Percentiles rank a stretch among this genome's conserved stretches.
Conservation (phyloP, 2,329 filamentous ascomycete genomes). For the Cladosporium sp. region DNA sequence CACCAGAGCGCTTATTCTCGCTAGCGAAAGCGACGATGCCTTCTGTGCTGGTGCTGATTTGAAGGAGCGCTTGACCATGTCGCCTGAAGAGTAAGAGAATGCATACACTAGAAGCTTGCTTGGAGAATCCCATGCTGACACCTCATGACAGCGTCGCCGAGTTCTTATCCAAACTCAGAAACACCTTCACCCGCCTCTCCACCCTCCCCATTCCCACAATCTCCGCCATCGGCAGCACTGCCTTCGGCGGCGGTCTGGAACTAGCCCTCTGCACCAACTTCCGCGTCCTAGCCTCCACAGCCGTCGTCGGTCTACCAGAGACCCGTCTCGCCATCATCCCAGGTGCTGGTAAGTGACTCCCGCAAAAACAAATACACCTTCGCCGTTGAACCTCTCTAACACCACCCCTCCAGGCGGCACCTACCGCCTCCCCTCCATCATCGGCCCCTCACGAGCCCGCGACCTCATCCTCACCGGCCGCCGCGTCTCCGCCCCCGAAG, state of each 20-base stretch:
- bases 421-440: constrained; percentile 74
- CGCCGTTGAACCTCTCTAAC: not conserved
- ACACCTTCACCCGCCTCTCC: constrained; percentile 68
- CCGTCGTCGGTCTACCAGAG: constrained; percentile 78
- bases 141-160: constrained; percentile 68
- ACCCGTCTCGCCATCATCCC: constrained; percentile 91
- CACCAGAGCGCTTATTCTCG: constrained; percentile 77
- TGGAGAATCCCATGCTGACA: too few relatives aligned
- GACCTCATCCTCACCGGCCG: constrained; percentile 88
- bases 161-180: constrained; percentile 73
- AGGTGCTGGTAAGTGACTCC: constrained; percentile 52
- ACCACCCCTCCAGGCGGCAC: constrained; percentile 60
- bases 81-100: constrained; percentile 61
- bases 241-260: constrained; percentile 90
- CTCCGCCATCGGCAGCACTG: constrained; percentile 75
- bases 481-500: constrained; percentile 75
- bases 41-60: constrained; percentile 96
- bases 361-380: not conserved
- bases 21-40: constrained; percentile 75
- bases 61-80: constrained; percentile 78
- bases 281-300: constrained; percentile 76
- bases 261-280: constrained; percentile 85
- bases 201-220: constrained; percentile 83
- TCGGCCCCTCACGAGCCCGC: constrained; percentile 75
- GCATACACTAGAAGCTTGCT: not conserved